Percentiles rank a stretch among this genome's conserved stretches.
Conservation (phyloP, 345 rosid genomes). For the Linum tenue region DNA sequence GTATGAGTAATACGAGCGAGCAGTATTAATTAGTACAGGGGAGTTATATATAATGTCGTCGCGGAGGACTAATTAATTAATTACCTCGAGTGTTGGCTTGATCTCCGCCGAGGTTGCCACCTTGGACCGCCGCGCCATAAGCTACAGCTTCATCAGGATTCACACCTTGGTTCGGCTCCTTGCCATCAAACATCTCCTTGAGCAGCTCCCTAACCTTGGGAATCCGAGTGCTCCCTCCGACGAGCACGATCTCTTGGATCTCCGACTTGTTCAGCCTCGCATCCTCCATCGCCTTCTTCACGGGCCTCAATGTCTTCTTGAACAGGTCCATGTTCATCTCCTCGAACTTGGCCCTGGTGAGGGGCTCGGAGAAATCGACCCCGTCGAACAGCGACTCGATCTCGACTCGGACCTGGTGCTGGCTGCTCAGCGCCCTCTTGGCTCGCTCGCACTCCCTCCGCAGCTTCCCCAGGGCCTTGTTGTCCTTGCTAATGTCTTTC, state of each 20-base stretch:
- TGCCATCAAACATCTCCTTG: constrained; percentile 3
- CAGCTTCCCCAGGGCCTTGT: background rate
- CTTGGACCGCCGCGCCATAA: constrained; percentile 19
- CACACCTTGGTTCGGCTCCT: constrained; percentile 13
- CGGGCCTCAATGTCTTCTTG: background rate
- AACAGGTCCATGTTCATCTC: background rate
- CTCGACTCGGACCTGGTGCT: background rate
- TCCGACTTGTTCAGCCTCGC: constrained; percentile 11
- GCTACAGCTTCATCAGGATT: constrained; percentile 27
- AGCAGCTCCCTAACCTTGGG: background rate
- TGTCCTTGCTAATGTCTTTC: background rate
- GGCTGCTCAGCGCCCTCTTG: background rate
- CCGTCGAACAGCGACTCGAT: background rate
- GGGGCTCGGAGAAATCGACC: background rate
- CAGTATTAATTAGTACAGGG: background rate
- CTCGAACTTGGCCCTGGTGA: background rate
- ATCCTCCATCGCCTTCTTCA: background rate
- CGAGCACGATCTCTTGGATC: constrained; percentile 18
- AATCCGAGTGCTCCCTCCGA: constrained; percentile 23
- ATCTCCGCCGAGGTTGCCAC: constrained; percentile 16
- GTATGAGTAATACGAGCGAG: background rate
- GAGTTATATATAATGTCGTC: background rate
- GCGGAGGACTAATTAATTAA: background rate
- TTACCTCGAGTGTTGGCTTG: background rate
- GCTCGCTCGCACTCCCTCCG: background rate